Evolutionary conservation across 768 basidiomycete species (phyloP).

Genomic region (Pleurotus giganteus): DNA sequence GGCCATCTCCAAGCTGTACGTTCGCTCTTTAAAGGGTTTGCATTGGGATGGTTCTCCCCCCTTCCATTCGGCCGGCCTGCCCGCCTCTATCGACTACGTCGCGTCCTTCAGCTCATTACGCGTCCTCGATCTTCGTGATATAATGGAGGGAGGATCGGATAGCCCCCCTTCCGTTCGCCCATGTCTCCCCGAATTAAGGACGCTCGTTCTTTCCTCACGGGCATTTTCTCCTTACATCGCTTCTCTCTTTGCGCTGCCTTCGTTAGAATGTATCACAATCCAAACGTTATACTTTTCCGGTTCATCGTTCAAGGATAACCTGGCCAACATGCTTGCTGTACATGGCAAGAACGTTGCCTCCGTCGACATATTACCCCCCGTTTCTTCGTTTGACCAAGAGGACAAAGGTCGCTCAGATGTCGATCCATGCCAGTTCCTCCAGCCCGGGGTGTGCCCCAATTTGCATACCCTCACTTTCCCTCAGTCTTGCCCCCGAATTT

Average conservation of each 20-base stretch:
- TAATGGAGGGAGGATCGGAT: conserved; percentile 10
- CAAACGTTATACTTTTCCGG: conserved; percentile 24
- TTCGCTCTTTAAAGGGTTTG: conserved; percentile 38
- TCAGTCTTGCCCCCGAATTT: conserved; percentile 21
- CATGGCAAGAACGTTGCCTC: conserved; percentile 39
- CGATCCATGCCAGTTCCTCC: conserved; percentile 42
- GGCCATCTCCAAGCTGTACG: conserved; percentile 38
- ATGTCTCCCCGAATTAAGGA: conserved; percentile 38
- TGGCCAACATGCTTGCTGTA: conserved; percentile 35
- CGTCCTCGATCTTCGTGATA: conserved; percentile 45
- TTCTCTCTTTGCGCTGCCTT: conserved; percentile 37
- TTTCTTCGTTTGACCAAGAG: conserved; percentile 31
- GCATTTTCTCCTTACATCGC: conserved; percentile 36
- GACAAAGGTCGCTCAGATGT: conserved; percentile 32
- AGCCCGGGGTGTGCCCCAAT: conserved; percentile 39
- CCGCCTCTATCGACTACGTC: conserved; percentile 31
- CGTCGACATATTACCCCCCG: conserved; percentile 37
- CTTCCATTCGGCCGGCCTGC: conserved; percentile 26
- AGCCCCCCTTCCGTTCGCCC: conserved; percentile 24
- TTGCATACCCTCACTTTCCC: conserved; percentile 43
- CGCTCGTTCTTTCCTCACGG: conserved; percentile 42
- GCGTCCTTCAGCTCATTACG: conserved; percentile 39
- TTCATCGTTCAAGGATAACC: conserved; percentile 16
- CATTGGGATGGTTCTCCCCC: too few species aligned
- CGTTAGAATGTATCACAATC: conserved; percentile 40